Conservation (phyloP, 805 yeast genomes). For the Candida ulmi region DNA sequence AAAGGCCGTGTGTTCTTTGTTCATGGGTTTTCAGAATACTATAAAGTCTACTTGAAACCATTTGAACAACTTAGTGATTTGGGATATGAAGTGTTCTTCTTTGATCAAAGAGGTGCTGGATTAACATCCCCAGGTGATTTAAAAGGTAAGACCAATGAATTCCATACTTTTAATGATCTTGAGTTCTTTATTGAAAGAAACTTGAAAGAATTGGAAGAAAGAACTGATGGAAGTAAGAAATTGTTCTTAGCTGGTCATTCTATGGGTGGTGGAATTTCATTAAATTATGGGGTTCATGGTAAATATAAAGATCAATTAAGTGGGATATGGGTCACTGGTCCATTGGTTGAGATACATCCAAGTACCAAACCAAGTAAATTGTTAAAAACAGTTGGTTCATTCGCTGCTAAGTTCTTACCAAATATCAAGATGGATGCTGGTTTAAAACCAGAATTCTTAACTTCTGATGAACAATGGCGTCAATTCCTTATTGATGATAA, state of each 20-base stretch:
- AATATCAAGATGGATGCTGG: conserved; percentile 49
- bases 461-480: conserved; percentile 42
- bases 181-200: conserved; percentile 48
- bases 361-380: conserved; percentile 48
- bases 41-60: conserved; percentile 41
- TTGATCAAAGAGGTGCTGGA: conserved; percentile 77
- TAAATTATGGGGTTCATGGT: conserved; percentile 59
- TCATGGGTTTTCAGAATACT: conserved; percentile 69
- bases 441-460: conserved; percentile 47
- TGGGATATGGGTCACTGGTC: conserved; percentile 50
- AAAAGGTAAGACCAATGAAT: conserved; percentile 54
- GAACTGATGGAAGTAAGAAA: conserved; percentile 26
- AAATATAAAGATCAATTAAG: conserved; percentile 38
- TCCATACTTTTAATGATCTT: conserved; percentile 51
- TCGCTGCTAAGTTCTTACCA: conserved; percentile 38
- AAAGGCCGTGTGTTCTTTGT: conserved; percentile 56
- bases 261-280: conserved; percentile 74
- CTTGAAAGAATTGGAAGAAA: conserved; percentile 30
- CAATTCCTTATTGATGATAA: conserved; percentile 40
- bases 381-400: conserved; percentile 36
- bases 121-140: conserved; percentile 49
- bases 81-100: conserved; percentile 65
- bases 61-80: conserved; percentile 44
- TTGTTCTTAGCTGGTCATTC: conserved; percentile 62
- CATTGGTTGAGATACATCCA: conserved; percentile 54